Evolutionary conservation across 768 basidiomycete genomes (phyloP), one percentile per base, ranked within the genome.

Genomic region (Termitomyces sp.): DNA sequence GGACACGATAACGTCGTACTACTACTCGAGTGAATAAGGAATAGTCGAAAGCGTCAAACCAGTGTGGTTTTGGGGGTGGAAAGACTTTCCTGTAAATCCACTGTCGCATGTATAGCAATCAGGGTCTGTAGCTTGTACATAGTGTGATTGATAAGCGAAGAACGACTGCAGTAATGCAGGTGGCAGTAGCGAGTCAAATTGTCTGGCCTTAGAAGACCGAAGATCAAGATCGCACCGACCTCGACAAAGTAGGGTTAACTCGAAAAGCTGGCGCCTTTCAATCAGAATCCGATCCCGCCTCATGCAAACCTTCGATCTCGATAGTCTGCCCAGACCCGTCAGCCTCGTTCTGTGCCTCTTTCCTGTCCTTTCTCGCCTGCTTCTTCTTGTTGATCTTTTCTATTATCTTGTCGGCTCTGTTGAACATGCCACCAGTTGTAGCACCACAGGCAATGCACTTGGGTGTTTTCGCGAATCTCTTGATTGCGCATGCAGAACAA

Each of bases 401-500:
- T 45, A 99, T 82, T 55, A 98, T 83, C 75, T 97, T 97, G 64
- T 91, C 95, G 48, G 89, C 95, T 53, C 91, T 83, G 72, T 98
- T 98, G 80, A 98, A 99, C 64, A 98, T 95, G 2, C 96, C 97
- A 16, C 88, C 91, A 0, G 97, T 98, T 0, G 94, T 84, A 13
- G 92, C 84, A 51, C 94, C 91, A 69, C 97, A 99, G 11, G 95
- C 97, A 54, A 93, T 81, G 65, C 97, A 99, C 73, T 95, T 98
- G 2, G 93, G 93, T 47, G 93, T 98, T 78, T 89, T 96, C 41
- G 88, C 86, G 66, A 89, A 98, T 53, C 97, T 84, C 72, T 93
- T 93, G 75, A 98, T 94, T 30, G 97, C 97, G 70, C 97, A 98
- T 45, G 88, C 81, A 51, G 91, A 91, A 73, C 95, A 96, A 72